A percentile compares a stretch with the other conserved stretches of the same genome.
Conservation (phyloP, 1,284 basidiomycete genomes). For the Bjerkandera adusta region DNA sequence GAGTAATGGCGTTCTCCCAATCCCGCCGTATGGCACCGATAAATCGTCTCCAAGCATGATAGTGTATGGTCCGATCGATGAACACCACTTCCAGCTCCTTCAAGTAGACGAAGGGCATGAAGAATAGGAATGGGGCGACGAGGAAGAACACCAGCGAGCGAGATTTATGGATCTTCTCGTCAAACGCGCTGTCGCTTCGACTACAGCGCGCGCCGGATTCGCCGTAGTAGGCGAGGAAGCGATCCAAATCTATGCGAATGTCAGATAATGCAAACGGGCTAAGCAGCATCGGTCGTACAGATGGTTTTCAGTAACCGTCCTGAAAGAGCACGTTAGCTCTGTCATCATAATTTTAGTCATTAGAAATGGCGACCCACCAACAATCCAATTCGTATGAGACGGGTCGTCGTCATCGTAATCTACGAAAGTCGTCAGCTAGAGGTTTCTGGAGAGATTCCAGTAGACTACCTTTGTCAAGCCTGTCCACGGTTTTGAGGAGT, state of each 20-base stretch:
- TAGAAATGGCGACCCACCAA: too few relatives aligned
- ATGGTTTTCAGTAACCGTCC: neutral
- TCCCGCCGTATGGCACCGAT: constrained; percentile 23
- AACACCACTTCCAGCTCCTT: constrained; percentile 23
- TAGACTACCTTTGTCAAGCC: too few relatives aligned
- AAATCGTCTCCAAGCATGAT: constrained; percentile 24
- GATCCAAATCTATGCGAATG: constrained; percentile 2
- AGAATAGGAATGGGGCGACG: constrained; percentile 24
- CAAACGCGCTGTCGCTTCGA: constrained; percentile 14
- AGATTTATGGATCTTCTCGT: neutral
- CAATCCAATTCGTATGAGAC: too few relatives aligned
- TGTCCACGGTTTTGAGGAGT: constrained; percentile 1
- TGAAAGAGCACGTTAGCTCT: too few relatives aligned
- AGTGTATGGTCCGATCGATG: constrained; percentile 25
- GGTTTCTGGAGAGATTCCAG: too few relatives aligned
- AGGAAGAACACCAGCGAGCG: constrained; percentile 19
- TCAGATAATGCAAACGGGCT: too few relatives aligned
- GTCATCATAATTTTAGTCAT: too few relatives aligned
- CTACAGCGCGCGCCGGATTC: constrained; percentile 14
- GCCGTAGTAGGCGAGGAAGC: constrained; percentile 13
- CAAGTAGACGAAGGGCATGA: constrained; percentile 22
- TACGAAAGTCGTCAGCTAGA: too few relatives aligned
- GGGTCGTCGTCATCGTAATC: too few relatives aligned
- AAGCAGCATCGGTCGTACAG: too few relatives aligned
- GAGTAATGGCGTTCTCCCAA: constrained; percentile 27